Base-by-base conservation (phyloP, 2,329 filamentous ascomycete genomes). In the Dactylonectria macrodidyma region DNA sequence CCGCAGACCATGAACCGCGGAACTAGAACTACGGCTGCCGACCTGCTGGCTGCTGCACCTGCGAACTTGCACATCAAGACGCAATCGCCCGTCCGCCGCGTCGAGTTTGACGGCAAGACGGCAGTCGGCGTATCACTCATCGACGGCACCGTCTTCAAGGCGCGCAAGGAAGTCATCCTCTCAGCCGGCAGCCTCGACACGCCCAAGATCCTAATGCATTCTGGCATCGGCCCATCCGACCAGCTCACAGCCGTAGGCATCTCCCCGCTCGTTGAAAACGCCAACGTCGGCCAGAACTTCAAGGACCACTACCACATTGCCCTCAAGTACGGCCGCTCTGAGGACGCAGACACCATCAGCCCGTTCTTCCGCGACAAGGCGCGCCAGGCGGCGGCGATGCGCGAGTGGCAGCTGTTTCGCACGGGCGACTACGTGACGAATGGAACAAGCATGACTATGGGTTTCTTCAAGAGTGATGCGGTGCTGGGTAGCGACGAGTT, bases 151-250 rank as follows among this genome's bases (percentile, higher is more conserved):
- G 9, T 63, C 3, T 51, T 71, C 2, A 59, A 9, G 10, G 67
- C 69, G 1, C 48, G 22, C 2, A 69, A 71, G 2, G 69, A 71
- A n/a, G 55, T 70, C 26, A 67, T 71, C 5, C 59, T 71, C n/a
- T 70, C 69, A 0, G 61, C 69, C 30, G 69, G 69, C 5, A 69
- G 67, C 3, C 67, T 71, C 5, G 69, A 71, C 52, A 68, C 69
- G 1, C 69, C 67, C 33, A 69, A 67, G 34, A 71, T 71, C 55
- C 51, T 71, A 44, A 65, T 71, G 59, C 69, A 71, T 22, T 71
- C 69, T 1, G 69, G 69, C 8, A 64, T 71, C n/a, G 69, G 69
- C 2, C 55, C 65, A 0, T 6, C 3, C 4, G 65, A 66, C 9
- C 68, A 70, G 30, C 55, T 70, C 2, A 3, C 34, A 5, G 26